phyloP scores from a whole-genome alignment of 2,329 filamentous ascomycete species.

The Neurospora sp. region DNA sequence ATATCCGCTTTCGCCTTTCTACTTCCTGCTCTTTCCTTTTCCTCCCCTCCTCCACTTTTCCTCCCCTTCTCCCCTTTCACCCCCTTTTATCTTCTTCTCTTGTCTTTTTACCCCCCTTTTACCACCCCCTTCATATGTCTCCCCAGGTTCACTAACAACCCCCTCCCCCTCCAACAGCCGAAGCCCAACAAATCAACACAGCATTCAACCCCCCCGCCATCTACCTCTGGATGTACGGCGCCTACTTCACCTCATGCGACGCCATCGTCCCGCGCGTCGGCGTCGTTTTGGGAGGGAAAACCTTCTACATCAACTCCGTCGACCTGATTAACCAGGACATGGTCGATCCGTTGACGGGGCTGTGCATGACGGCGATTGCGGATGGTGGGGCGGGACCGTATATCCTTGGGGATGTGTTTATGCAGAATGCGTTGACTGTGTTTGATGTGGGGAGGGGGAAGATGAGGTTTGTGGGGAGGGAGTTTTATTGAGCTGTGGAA shows the following conservation, averaged over 20 bases:
- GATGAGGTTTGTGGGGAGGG: constrained; percentile 20
- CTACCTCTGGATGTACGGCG: constrained; percentile 36
- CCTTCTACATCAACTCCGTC: constrained; percentile 37
- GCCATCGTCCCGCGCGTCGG: constrained; percentile 36
- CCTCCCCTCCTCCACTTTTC: too few species aligned
- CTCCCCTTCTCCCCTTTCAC: not conserved
- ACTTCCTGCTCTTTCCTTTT: too few species aligned
- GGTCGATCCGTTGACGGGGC: constrained; percentile 33
- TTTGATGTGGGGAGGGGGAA: constrained; percentile 21
- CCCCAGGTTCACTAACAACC: too few species aligned
- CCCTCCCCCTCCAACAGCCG: constrained; percentile 19
- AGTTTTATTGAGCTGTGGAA: constrained; percentile 11
- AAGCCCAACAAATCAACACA: constrained; percentile 30
- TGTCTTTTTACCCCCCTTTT: too few species aligned
- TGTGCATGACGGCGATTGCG: constrained; percentile 38
- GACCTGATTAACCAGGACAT: constrained; percentile 37
- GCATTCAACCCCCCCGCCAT: constrained; percentile 37
- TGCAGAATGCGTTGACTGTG: constrained; percentile 41
- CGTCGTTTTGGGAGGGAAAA: constrained; percentile 31
- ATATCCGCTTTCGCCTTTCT: too few species aligned
- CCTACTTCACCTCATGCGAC: constrained; percentile 40
- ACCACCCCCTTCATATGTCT: too few species aligned
- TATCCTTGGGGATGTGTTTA: constrained; percentile 39
- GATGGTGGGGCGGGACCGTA: constrained; percentile 36
- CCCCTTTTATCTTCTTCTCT: not conserved